Evolutionary conservation across 2,329 filamentous ascomycete species (phyloP).

Genomic region (Parastagonospora avenae): DNA sequence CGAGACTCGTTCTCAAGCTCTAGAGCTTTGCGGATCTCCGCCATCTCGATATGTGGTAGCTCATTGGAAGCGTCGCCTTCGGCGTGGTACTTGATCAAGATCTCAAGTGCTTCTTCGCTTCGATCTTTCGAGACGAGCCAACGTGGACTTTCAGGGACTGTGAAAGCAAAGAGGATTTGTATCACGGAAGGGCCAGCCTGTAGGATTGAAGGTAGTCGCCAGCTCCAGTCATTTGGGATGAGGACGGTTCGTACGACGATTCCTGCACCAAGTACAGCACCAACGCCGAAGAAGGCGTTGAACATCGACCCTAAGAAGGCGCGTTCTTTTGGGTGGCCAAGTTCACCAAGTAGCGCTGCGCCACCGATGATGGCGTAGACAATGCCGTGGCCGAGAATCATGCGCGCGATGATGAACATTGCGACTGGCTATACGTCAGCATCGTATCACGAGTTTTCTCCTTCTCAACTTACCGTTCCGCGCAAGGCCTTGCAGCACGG

Average conservation of each 20-base stretch:
- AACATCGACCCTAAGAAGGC: slow-evolving; percentile 70
- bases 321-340: slow-evolving; percentile 71
- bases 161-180: slow-evolving; percentile 67
- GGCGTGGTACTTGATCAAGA: slow-evolving; percentile 68
- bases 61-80: slow-evolving; percentile 60
- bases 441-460: not conserved
- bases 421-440: slow-evolving; percentile 22
- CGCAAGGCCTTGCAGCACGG: slow-evolving; percentile 61
- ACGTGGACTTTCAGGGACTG: slow-evolving; percentile 68
- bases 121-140: slow-evolving; percentile 69
- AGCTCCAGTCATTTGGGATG: slow-evolving; percentile 67
- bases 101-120: slow-evolving; percentile 64
- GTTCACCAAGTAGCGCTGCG: slow-evolving; percentile 68
- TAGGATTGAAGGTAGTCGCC: slow-evolving; percentile 69
- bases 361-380: slow-evolving; percentile 68
- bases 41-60: slow-evolving; percentile 69
- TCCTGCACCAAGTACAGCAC: slow-evolving; percentile 61
- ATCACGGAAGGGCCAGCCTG: slow-evolving; percentile 67
- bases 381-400: slow-evolving; percentile 71
- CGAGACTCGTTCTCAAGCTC: slow-evolving; percentile 60
- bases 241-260: slow-evolving; percentile 67
- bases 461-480: slow-evolving; percentile 37
- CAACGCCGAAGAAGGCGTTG: slow-evolving; percentile 70
- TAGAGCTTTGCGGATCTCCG: slow-evolving; percentile 69
- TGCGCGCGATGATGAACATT: slow-evolving; percentile 65